A percentile compares a stretch with the other conserved stretches of the same genome.
Evolutionary conservation across 2,329 filamentous ascomycete species (phyloP).

Genomic region (Biscogniauxia mediterranea): DNA sequence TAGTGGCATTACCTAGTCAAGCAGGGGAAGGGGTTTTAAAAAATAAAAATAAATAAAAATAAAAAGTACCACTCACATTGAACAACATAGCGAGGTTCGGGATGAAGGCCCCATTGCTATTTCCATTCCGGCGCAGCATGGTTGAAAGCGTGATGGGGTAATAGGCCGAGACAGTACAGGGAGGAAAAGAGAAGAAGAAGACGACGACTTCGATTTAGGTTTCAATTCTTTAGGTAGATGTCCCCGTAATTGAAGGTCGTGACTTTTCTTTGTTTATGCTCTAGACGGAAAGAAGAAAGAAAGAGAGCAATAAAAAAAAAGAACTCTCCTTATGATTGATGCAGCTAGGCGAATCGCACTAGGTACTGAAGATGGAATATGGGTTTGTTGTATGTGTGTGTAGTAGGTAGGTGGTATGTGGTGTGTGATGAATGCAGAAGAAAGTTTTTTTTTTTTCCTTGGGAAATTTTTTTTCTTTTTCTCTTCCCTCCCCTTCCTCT

Average conservation of each 20-base stretch:
- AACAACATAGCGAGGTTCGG: conserved; percentile 2
- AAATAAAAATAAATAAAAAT: no score
- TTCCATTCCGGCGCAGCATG: background rate
- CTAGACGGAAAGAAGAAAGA: background rate
- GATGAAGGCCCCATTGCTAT: background rate
- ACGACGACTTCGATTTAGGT: no score
- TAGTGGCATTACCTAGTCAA: background rate
- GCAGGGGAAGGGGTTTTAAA: background rate
- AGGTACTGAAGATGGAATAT: no score
- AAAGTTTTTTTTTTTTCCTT: conserved; percentile 1
- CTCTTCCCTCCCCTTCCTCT: background rate
- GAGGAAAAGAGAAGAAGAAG: background rate
- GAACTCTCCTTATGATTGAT: no score
- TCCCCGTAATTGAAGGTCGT: background rate
- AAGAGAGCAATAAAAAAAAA: no score
- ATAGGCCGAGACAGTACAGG: background rate
- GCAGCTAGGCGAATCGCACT: no score
- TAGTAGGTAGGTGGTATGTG: no score
- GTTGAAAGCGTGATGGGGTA: background rate
- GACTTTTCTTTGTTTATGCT: background rate
- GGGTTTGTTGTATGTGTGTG: background rate
- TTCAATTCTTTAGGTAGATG: background rate
- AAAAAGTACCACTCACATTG: conserved; percentile 1
- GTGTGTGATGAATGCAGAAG: background rate
- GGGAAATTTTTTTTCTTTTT: background rate